Percentiles rank a stretch among this genome's conserved stretches.
These are phyloP conservation scores for Aspergillus ostianus DNA, from an alignment of 495 filamentous ascomycete species.

Conservation along the genomic window DNA sequence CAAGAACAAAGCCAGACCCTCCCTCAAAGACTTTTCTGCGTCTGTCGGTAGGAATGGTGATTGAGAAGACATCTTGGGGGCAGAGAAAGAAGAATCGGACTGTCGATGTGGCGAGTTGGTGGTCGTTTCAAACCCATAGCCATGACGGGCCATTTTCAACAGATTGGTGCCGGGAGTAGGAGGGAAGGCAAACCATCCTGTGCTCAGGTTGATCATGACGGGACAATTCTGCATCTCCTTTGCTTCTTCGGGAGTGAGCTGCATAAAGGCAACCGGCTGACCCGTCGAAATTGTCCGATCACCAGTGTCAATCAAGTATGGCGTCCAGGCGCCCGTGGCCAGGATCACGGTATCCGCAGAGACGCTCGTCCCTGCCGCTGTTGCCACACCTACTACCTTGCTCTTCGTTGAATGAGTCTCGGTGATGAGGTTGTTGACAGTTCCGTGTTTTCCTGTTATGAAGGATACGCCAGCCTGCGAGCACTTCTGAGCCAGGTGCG, in stretches of 20 bases:
- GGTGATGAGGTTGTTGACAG: conserved; percentile 14
- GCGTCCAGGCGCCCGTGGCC: conserved; percentile 79
- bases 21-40: conserved; percentile 28
- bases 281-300: conserved; percentile 62
- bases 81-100: conserved; percentile 3
- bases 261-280: conserved; percentile 23
- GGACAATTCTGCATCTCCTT: conserved; percentile 17
- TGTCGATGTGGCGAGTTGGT: conserved; percentile 1
- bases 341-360: conserved; percentile 62
- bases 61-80: conserved; percentile 14
- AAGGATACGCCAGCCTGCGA: conserved; percentile 23
- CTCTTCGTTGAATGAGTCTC: neutral
- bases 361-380: conserved; percentile 15
- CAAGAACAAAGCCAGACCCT: conserved; percentile 54
- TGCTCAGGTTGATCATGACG: conserved; percentile 62
- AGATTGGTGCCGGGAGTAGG: conserved; percentile 51
- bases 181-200: conserved; percentile 73
- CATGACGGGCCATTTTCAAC: conserved; percentile 64
- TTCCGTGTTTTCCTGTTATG: conserved; percentile 18
- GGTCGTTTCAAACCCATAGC: conserved; percentile 1
- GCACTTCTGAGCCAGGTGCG: conserved; percentile 43
- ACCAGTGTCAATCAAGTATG: conserved; percentile 62
- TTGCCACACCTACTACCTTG: conserved; percentile 6
- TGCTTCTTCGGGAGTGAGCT: conserved; percentile 21
- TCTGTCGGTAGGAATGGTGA: conserved; percentile 16